Evolutionary conservation across 768 basidiomycete genomes (phyloP).

Genomic region (Phlegmacium glaucopus): DNA sequence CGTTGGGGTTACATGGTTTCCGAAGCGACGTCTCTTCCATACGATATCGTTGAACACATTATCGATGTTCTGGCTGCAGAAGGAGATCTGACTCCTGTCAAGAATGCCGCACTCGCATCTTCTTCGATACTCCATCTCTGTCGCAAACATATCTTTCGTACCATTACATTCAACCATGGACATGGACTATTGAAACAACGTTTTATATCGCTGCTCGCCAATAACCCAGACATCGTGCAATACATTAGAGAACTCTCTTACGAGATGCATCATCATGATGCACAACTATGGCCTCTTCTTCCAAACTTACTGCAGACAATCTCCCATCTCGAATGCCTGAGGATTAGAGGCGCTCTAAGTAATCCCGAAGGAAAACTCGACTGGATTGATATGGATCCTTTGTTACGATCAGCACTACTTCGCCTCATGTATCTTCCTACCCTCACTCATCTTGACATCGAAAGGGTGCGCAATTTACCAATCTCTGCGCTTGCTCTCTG

Average conservation of each 20-base stretch:
- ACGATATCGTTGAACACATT: too few species aligned
- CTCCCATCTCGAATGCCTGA: neutral
- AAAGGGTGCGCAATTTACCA: neutral
- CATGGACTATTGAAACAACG: too few species aligned
- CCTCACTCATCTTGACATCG: conserved; percentile 1
- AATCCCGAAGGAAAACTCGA: neutral
- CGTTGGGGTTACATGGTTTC: too few species aligned
- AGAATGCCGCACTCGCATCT: too few species aligned
- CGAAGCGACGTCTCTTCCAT: too few species aligned
- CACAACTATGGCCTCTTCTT: neutral
- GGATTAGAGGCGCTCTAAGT: neutral
- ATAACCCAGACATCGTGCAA: conserved; percentile 1
- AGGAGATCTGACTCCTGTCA: too few species aligned
- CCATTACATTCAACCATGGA: neutral
- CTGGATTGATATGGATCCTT: conserved; percentile 4
- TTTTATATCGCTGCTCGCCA: neutral
- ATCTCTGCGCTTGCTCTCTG: conserved; percentile 2
- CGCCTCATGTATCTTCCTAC: conserved; percentile 6
- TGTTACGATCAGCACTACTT: conserved; percentile 6
- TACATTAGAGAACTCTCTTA: conserved; percentile 3
- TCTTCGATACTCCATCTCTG: neutral
- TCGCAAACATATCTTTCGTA: neutral
- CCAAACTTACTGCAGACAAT: neutral
- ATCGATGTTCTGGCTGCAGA: too few species aligned
- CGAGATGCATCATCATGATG: neutral